These are phyloP conservation scores for Fusarium pilosicola DNA, from an alignment of 2,329 filamentous ascomycete genomes.

Conservation along the genomic window DNA sequence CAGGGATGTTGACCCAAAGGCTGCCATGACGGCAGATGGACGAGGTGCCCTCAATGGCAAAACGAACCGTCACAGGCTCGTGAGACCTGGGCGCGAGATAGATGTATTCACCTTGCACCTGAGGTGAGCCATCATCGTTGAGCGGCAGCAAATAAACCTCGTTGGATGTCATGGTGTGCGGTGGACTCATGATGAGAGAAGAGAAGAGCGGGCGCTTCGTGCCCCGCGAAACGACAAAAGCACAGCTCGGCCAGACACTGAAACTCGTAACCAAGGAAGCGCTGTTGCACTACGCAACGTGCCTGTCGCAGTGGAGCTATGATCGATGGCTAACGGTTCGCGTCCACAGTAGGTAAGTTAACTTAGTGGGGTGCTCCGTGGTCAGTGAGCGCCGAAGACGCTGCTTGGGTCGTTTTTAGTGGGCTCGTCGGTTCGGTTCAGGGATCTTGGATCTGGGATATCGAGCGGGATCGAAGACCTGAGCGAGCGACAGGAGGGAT, in stretches of 20 bases:
- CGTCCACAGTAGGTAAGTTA: conserved; percentile 28
- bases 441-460: conserved; percentile 39
- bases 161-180: conserved; percentile 69
- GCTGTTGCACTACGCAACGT: conserved; percentile 24
- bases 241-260: conserved; percentile 34
- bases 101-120: conserved; percentile 89
- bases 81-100: conserved; percentile 82
- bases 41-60: conserved; percentile 92
- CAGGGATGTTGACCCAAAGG: conserved; percentile 95
- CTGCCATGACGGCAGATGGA: conserved; percentile 95
- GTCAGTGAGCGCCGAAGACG: conserved; percentile 26
- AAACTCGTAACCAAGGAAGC: conserved; percentile 37
- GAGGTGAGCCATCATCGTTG: conserved; percentile 91
- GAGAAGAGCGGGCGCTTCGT: conserved; percentile 44
- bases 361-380: conserved; percentile 22
- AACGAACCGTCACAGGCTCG: conserved; percentile 82
- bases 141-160: conserved; percentile 89
- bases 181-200: conserved; percentile 62
- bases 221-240: conserved; percentile 42
- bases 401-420: conserved; percentile 37
- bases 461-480: conserved; percentile 37
- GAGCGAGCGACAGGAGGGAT: conserved; percentile 17
- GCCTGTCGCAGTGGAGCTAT: conserved; percentile 33
- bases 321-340: conserved; percentile 37
- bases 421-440: conserved; percentile 29